Base-by-base conservation (phyloP, 2,329 filamentous ascomycete genomes). In the Didymella keratinophila region DNA sequence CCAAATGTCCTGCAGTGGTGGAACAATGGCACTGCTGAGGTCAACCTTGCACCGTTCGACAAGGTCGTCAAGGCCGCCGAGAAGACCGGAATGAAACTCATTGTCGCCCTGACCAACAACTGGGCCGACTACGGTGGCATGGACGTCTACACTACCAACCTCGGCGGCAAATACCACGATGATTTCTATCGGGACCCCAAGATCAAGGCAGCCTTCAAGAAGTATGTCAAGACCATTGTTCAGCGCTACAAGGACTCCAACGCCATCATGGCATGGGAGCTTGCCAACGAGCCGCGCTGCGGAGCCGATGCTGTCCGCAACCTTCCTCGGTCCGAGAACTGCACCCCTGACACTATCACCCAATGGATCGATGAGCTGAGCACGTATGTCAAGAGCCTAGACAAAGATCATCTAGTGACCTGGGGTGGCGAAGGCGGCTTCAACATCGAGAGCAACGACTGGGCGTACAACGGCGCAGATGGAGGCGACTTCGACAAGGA, bases 51-150 rank as follows among this genome's bases (percentile, higher is more conserved):
- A 34, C 74, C 77, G 8, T 82, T 86, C 57, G 83, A 85, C 72
- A 80, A 81, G 61, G 83, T 85, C 3, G 79, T 86, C 20, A 68
- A 78, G 16, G 82, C 81, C 0, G 83, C 84, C 0, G 76, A 79
- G 34, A 81, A 81, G 36, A 75, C 76, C 0, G 80, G 79, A 45
- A 80, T 84, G 60, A 86, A 86, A 74, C 76, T 86, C 2, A 76
- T 86, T 30, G 73, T 86, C 12, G 78, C 83, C 0, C 67, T 86
- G 56, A 85, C 83, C 0, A 86, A 86, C 73, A 85, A 85, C 51
- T 86, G 84, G 84, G 83, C 83, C 6, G 83, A 86, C 53, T 86
- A 86, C 50, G 83, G 84, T 18, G 84, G 84, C n/a, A 85, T 85
- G 82, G 83, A 85, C 32, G 80, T 85, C 0, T 86, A 85, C 60